Base-by-base conservation (phyloP, 148 eudicot species). In the Fagopyrum tataricum region DNA sequence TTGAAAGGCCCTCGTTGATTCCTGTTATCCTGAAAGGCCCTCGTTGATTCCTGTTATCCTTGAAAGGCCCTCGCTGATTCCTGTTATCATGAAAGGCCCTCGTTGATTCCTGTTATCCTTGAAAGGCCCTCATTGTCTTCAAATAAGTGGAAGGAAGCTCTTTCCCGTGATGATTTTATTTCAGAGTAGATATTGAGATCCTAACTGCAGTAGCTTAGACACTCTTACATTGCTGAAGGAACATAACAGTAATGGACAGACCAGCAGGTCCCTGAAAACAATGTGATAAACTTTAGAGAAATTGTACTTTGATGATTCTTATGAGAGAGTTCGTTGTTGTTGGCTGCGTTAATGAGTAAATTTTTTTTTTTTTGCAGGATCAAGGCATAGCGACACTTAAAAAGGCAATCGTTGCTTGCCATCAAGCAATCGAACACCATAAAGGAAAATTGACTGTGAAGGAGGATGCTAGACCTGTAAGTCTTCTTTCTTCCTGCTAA, bases 401-500 rank as follows among this genome's bases (percentile, higher is more conserved):
- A 78, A 84, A 87, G 75, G 99, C 99, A 41, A 90, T 95, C 56
- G 83, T 70, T 55, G 96, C 91, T 44, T 92, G 97, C 83, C 84
- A 89, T 7, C 82, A 81, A 76, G 89, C 79, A 83, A 88, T 95
- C 44, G 99, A 88, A 59, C 87, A 76, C 20, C 92, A 90, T 81
- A 91, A 90, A 73, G 99, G 97, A 73, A 96, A 92, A 75, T 91
- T 96, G 46, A 53, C 69, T n/a, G 85, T 92, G 71, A 96, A 92
- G 83, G 96, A 92, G 79, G 86, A 91, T n/a, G 86, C 99, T 58
- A 85, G 99, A 90, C 89, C 96, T 59, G 99, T 96, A 79, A 85
- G 83, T 64, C 70, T 75, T 48, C 12, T 20, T 20, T 39, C 42
- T 5, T 51, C 10, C 37, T 31, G 37, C 37, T 31, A 31, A 31